Evolutionary conservation across 2,329 filamentous ascomycete species (phyloP), one percentile per base, ranked within the genome.

Genomic region (Trichoderma sp.): DNA sequence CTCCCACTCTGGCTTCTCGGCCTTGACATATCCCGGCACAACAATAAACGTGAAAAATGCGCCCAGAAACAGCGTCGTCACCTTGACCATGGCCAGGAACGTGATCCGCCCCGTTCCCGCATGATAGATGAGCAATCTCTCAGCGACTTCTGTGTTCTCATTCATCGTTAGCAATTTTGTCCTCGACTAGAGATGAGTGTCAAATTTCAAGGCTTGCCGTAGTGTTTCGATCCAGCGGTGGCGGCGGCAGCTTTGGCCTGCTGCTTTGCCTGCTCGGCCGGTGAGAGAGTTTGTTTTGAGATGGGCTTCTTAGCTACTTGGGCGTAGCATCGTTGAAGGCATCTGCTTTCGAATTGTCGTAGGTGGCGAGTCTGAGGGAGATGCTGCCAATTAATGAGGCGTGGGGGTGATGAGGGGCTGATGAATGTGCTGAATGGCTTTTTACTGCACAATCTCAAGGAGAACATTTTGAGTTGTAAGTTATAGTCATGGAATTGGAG

Each of bases 111-210:
- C 88, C 0, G 90, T 92, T 71, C 94, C 93, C 71, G 91, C 91
- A 84, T 95, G 93, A 83, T 94, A 97, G 77, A 97, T 89, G 78
- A 95, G 88, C 33, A 95, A 81, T 16, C 85, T 86, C 77, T 90
- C 87, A 0, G 91, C 90, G 75, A 89, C 88, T 41, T 83, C 88
- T 90, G 27, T 11, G 2, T 50, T 41, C 7, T 41, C 7, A 3
- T 35, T 27, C 72, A 60, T 45, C 29, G 12, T 75, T 45, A 71
- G 67, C 53, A 41, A 3, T 6, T n/a, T 31, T 14, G 41, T 16
- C 2, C 21, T 24, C 4, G 50, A 11, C 4, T 4, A 9, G 27
- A 8, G 4, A 41, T 4, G 9, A 31, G 3, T 14, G 3, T 41
- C n/a, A n/a, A n/a, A 12, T 2, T 9, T 21, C 8, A 9, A 14